Evolutionary conservation across 2,329 filamentous ascomycete genomes (phyloP), one percentile per base, ranked within the genome.

Genomic region (Diaporthe velutina): DNA sequence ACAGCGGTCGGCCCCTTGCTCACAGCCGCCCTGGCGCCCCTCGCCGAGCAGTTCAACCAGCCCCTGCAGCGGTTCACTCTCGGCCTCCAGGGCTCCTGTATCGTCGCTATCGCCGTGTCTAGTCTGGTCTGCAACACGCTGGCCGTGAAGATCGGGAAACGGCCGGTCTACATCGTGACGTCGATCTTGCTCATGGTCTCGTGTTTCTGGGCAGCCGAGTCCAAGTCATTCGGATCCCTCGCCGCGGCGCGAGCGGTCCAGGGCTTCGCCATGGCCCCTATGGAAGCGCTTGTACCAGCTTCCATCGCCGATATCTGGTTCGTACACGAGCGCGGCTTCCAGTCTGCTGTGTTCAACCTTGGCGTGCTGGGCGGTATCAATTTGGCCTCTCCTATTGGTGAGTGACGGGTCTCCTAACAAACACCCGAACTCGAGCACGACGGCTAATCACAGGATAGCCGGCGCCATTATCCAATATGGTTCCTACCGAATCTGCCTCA

Each of bases 291-390:
- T 19, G 79, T 86, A 22, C 82, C 81, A 1, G 83, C 84, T 13
- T 83, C 83, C 0, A 85, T 86, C 75, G 80, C 81, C 2, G 84
- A 86, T 79, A 80, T 86, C 28, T 86, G 83, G 79, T 85, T 84
- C 71, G 83, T 85, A n/a, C 84, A 86, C 76, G 84, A 86, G 74
- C 80, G 84, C 70, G 84, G 84, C 0, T 83, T 81, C 61, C 79
- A 83, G 17, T 83, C 81, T 33, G 83, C 83, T 15, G 80, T 86
- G 7, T 86, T 85, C 76, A 85, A 85, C 73, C 80, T 85, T 1
- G 84, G 83, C 55, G 82, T 85, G 12, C 76, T 85, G 40, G 84
- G 83, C 33, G 84, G 84, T 15, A 84, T 85, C 73, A 86, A 85
- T 70, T 78, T 85, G 2, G 84, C 83, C 0, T 80, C 82, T 22